Percentiles rank a stretch among this genome's conserved stretches.
Evolutionary conservation across 139 green algal genomes (phyloP).

Genomic region (Gonium pectorale): DNA sequence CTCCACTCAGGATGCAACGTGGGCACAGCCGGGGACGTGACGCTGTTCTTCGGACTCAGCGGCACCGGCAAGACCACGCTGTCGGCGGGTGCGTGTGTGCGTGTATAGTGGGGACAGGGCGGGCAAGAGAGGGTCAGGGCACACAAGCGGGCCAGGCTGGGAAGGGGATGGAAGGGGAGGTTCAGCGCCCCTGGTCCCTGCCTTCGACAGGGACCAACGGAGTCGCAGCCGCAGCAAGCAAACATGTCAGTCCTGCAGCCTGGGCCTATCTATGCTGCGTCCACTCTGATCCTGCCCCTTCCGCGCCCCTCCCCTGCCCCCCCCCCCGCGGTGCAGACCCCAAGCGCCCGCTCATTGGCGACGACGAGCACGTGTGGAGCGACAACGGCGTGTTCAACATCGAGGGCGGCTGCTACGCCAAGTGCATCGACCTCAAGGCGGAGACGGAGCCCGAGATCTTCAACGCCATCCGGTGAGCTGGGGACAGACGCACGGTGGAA

Average conservation of each 20-base stretch:
- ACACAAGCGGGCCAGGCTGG: too few species aligned
- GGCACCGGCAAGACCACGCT: conserved; percentile 89
- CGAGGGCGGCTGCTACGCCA: conserved; percentile 97
- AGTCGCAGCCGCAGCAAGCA: too few species aligned
- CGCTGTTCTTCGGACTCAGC: conserved; percentile 90
- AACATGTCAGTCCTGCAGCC: too few species aligned
- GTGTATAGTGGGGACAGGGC: too few species aligned
- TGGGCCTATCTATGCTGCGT: too few species aligned
- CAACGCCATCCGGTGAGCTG: conserved; percentile 81
- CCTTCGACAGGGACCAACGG: too few species aligned
- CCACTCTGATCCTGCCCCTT: neutral
- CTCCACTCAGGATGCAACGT: conserved; percentile 94
- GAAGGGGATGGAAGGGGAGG: too few species aligned
- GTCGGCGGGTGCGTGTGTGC: conserved; percentile 46
- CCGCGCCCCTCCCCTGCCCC: neutral
- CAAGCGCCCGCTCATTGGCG: conserved; percentile 86
- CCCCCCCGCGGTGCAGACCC: conserved; percentile 68
- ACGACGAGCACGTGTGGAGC: conserved; percentile 96
- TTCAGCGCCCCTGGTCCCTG: too few species aligned
- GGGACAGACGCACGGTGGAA: too few species aligned
- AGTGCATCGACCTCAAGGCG: conserved; percentile 79
- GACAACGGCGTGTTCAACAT: conserved; percentile 93
- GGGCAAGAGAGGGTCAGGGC: too few species aligned
- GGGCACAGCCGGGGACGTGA: conserved; percentile 74
- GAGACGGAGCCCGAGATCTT: conserved; percentile 93